Conservation (phyloP, 106 monocot species). For the Dactylorhiza incarnata region DNA sequence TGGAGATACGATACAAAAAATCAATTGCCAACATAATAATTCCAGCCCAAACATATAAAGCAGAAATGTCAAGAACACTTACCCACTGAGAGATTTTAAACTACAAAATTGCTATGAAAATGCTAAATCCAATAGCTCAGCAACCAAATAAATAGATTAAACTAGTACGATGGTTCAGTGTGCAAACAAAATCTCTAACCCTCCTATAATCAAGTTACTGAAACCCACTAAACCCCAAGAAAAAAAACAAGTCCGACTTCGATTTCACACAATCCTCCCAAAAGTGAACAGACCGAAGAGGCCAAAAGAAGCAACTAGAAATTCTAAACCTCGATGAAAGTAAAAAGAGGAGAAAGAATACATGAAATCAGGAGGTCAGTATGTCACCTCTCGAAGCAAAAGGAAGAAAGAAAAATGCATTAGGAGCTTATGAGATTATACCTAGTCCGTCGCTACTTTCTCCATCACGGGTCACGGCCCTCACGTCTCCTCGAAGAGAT, state of each 20-base stretch:
- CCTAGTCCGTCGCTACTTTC: no score
- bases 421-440: no score
- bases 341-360: no score
- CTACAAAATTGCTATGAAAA: background rate
- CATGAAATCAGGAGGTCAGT: no score
- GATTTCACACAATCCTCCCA: background rate
- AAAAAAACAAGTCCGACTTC: background rate
- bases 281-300: background rate
- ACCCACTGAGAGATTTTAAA: background rate
- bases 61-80: slow-evolving; percentile 1
- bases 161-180: background rate
- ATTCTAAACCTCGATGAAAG: background rate
- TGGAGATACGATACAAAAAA: background rate
- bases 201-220: background rate
- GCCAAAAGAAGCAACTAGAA: background rate
- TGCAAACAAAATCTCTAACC: background rate
- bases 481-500: no score
- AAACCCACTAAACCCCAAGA: background rate
- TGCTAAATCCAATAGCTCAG: background rate
- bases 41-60: background rate
- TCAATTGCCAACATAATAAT: no score
- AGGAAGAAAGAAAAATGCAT: no score
- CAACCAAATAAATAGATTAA: background rate
- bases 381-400: no score
- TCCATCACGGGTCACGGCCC: no score